Evolutionary conservation across 768 basidiomycete species (phyloP).

Genomic region (Pulveroboletus sp.): DNA sequence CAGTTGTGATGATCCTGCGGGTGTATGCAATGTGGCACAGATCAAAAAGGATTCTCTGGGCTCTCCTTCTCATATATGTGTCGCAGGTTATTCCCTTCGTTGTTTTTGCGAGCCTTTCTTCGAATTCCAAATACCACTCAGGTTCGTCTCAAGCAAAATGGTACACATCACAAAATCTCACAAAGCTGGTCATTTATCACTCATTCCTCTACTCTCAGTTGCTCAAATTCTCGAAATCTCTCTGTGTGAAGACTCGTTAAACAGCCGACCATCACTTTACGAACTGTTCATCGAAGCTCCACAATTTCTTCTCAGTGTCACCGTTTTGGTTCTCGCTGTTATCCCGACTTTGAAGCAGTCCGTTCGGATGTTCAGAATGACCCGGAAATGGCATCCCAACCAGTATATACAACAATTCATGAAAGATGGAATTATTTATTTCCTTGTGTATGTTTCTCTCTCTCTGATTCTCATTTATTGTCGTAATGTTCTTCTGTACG

Average conservation of each 20-base stretch:
- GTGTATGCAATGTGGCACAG: background rate
- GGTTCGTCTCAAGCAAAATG: background rate
- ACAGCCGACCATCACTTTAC: too few species aligned
- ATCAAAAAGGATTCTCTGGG: background rate
- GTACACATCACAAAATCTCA: background rate
- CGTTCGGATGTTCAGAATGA: too few species aligned
- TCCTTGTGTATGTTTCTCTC: background rate
- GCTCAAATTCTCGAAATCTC: background rate
- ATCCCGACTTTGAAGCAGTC: too few species aligned
- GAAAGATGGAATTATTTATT: constrained; percentile 9
- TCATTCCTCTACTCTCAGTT: background rate
- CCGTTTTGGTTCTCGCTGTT: too few species aligned
- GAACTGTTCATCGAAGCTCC: too few species aligned
- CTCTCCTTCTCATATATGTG: background rate
- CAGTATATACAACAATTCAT: constrained; percentile 1
- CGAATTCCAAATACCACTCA: background rate
- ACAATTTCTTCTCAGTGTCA: too few species aligned
- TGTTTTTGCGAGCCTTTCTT: background rate
- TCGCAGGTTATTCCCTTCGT: background rate
- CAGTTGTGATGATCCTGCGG: too few species aligned
- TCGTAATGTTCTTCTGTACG: too few species aligned
- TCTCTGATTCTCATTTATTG: too few species aligned
- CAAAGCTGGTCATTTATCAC: background rate
- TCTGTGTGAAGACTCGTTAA: too few species aligned
- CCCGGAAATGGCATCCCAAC: constrained; percentile 6